These are phyloP conservation scores for Mortierella sp. DNA, from an alignment of 371 early-diverging fungal species.

Conservation along the genomic window DNA sequence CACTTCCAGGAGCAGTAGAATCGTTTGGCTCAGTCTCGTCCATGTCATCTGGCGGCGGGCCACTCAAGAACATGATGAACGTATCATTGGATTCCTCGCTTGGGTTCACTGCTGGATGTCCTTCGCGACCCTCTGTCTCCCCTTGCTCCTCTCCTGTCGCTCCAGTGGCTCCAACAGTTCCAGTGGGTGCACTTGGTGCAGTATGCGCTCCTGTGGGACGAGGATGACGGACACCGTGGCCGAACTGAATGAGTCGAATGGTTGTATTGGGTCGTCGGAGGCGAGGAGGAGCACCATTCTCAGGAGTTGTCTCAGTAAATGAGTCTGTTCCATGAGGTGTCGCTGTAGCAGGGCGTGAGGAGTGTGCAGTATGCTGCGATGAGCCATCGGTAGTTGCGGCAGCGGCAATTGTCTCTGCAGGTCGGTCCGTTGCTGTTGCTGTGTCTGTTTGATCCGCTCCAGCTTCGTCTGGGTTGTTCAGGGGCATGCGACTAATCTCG, in stretches of 20 bases:
- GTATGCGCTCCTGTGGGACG: not conserved
- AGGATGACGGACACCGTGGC: conserved; percentile 6
- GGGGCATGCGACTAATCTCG: conserved; percentile 33
- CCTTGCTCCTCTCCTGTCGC: conserved; percentile 9
- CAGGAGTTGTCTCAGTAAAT: not conserved
- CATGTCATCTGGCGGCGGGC: conserved; percentile 14
- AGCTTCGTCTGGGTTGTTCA: not conserved
- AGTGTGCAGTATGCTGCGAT: not conserved
- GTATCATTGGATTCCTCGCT: conserved; percentile 33
- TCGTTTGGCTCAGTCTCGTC: conserved; percentile 17
- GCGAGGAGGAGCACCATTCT: conserved; percentile 8
- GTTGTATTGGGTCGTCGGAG: conserved; percentile 35
- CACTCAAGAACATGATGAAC: conserved; percentile 44
- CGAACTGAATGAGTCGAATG: conserved; percentile 49
- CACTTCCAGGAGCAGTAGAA: conserved; percentile 13
- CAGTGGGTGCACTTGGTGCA: not conserved
- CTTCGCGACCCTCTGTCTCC: not conserved
- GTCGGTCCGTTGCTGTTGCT: conserved; percentile 1
- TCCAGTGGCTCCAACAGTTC: not conserved
- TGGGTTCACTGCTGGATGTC: not conserved
- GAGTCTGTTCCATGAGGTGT: conserved; percentile 1
- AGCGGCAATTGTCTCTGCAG: not conserved
- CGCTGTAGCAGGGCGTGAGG: not conserved
- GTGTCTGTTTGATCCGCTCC: not conserved
- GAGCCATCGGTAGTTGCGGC: not conserved